Evolutionary conservation across 2,329 filamentous ascomycete genomes (phyloP).

Genomic region (Fusarium praegraminearum): DNA sequence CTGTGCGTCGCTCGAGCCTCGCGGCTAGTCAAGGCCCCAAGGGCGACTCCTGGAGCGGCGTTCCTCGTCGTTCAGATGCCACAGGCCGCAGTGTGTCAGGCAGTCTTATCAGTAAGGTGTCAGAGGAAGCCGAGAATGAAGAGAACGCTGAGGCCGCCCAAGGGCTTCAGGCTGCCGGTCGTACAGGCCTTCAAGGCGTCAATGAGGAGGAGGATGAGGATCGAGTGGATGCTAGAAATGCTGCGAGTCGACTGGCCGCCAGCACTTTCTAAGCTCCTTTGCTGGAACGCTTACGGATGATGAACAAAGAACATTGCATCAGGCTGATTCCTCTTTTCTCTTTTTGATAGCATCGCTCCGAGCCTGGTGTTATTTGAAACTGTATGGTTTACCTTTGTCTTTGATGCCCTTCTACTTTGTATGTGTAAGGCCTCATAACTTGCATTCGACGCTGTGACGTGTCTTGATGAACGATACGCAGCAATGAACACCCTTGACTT

Average conservation of each 20-base stretch:
- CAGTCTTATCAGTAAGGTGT: conserved; percentile 73
- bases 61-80: conserved; percentile 84
- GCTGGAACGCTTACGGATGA: conserved; percentile 28
- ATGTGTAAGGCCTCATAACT: conserved; percentile 15
- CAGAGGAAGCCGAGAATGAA: conserved; percentile 70
- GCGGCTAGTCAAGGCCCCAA: conserved; percentile 94
- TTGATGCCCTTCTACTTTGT: conserved; percentile 1
- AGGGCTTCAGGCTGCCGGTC: conserved; percentile 54
- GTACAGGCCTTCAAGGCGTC: conserved; percentile 67
- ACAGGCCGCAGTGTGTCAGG: conserved; percentile 81
- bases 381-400: conserved; percentile 26
- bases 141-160: conserved; percentile 55
- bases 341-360: conserved; percentile 44
- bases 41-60: conserved; percentile 98
- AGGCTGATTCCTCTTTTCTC: conserved; percentile 39
- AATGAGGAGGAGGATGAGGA: conserved; percentile 91
- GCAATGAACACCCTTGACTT: conserved; percentile 6
- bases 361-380: conserved; percentile 43
- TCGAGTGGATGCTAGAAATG: conserved; percentile 93
- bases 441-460: conserved; percentile 31
- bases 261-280: conserved; percentile 80
- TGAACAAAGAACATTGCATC: conserved; percentile 30
- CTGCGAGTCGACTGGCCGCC: conserved; percentile 90
- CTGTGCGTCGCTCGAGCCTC: conserved; percentile 77
- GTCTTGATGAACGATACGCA: conserved; percentile 12